These are phyloP conservation scores for Podila minutissima DNA, from an alignment of 192 early-diverging fungal genomes.

Conservation along the genomic window DNA sequence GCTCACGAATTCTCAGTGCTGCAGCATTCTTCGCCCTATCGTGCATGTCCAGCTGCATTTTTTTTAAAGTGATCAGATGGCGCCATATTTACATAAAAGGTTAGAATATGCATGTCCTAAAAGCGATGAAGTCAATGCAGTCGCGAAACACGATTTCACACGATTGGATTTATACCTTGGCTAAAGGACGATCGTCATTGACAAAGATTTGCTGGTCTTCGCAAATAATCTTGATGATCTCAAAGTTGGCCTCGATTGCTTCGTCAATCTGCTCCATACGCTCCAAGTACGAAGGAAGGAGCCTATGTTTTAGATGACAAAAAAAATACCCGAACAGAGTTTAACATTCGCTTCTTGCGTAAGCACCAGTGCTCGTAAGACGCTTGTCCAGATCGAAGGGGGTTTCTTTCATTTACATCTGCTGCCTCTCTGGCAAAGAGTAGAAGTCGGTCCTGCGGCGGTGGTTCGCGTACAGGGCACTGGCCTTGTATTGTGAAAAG, in stretches of 20 bases:
- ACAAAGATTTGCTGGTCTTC: conserved; percentile 54
- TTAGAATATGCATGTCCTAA: neutral
- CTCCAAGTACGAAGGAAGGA: conserved; percentile 67
- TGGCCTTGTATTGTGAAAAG: conserved; percentile 70
- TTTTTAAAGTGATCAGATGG: neutral
- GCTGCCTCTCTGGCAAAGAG: conserved; percentile 70
- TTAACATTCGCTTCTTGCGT: too few relatives aligned
- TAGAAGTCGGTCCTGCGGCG: conserved; percentile 69
- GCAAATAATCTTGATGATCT: conserved; percentile 65
- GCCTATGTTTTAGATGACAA: conserved; percentile 1
- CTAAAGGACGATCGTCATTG: conserved; percentile 44
- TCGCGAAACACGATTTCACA: neutral
- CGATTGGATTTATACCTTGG: conserved; percentile 22
- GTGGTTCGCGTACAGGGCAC: conserved; percentile 68
- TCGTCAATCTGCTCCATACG: conserved; percentile 70
- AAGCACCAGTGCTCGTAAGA: too few relatives aligned
- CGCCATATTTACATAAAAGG: neutral
- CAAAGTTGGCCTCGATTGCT: conserved; percentile 67
- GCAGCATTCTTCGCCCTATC: conserved; percentile 28
- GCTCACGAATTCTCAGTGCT: conserved; percentile 55
- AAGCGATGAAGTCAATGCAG: neutral
- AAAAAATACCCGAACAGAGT: neutral
- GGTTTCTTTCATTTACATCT: conserved; percentile 46
- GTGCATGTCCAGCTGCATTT: conserved; percentile 21
- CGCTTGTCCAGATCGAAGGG: too few relatives aligned